Evolutionary conservation across 106 monocot genomes (phyloP), one percentile per base, ranked within the genome.

Genomic region (Allium fistulosum): DNA sequence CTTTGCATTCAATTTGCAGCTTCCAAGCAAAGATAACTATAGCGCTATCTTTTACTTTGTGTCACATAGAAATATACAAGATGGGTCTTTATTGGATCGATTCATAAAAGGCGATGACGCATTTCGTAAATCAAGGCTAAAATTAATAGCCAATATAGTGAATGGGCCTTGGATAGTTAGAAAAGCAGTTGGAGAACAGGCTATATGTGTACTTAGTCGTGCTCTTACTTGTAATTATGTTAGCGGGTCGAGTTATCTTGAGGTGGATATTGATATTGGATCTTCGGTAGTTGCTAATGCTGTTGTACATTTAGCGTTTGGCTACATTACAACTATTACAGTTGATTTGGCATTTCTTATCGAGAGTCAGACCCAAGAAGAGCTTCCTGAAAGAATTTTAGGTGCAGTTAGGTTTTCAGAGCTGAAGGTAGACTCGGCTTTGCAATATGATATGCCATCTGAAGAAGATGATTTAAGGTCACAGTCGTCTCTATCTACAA

Each of bases 121-220:
- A 56, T 92, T 88, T 58, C 77, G 91, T 15, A 97, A 97, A 51
- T 92, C 96, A 26, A 84, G 96, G 73, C 88, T 97, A 49, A 97
- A 97, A 75, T 62, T 97, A 69, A 97, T 97, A 64, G 96, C 92
- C n/a, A 97, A 97, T 63, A 78, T 97, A 67, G 83, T 86, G 26
- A 80, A 84, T 45, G 96, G 91, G 18, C 96, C 96, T 45, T 97
- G 96, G 96, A 86, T 97, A 49, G 96, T 97, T 11, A 83, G 83
- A 77, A 82, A 83, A 37, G 96, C 96, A 61, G 96, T 97, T 49
- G 96, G 96, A 7, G 96, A 97, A 74, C 96, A 97, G 59, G 96
- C 91, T 4, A 84, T 97, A 11, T 97, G 96, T 63, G 78, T 97
- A 75, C 76, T 97, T 15, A 91, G 96, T 9, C 65, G 77, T 59